phyloP scores from a whole-genome alignment of 1,139 yeast species.

The Yamadazyma buinensis region DNA sequence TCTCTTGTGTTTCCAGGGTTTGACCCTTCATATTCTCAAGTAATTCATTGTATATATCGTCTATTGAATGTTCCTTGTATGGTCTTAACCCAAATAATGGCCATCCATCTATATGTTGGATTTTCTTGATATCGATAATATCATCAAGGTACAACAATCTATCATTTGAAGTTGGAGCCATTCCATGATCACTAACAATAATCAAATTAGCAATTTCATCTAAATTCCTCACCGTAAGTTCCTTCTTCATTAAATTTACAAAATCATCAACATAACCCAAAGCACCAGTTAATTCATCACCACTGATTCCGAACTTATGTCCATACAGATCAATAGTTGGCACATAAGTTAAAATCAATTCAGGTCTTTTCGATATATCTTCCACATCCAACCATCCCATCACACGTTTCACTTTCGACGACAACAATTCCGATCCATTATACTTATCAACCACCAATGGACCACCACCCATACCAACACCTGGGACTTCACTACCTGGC shows the following conservation, averaged over 20 bases:
- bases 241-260: constrained; percentile 46
- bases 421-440: constrained; percentile 60
- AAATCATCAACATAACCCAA: constrained; percentile 64
- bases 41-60: constrained; percentile 19
- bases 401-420: constrained; percentile 53
- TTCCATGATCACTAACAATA: constrained; percentile 87
- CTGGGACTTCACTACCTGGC: constrained; percentile 85
- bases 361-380: constrained; percentile 57
- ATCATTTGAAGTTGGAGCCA: constrained; percentile 79
- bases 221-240: constrained; percentile 52
- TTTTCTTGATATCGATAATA: constrained; percentile 47
- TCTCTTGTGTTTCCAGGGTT: constrained; percentile 12
- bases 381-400: constrained; percentile 62
- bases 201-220: constrained; percentile 66
- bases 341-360: constrained; percentile 73
- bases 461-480: constrained; percentile 37
- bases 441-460: constrained; percentile 58
- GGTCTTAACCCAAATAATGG: constrained; percentile 82
- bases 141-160: constrained; percentile 70
- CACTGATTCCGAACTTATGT: constrained; percentile 66
- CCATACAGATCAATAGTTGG: constrained; percentile 79
- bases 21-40: constrained; percentile 19
- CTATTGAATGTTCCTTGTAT: constrained; percentile 21
- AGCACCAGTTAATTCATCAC: constrained; percentile 52
- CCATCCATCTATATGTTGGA: constrained; percentile 80